A percentile compares a stretch with the other conserved stretches of the same genome.
These are phyloP conservation scores for Fusarium decemcellulare DNA, from an alignment of 2,329 filamentous ascomycete genomes.

Conservation along the genomic window DNA sequence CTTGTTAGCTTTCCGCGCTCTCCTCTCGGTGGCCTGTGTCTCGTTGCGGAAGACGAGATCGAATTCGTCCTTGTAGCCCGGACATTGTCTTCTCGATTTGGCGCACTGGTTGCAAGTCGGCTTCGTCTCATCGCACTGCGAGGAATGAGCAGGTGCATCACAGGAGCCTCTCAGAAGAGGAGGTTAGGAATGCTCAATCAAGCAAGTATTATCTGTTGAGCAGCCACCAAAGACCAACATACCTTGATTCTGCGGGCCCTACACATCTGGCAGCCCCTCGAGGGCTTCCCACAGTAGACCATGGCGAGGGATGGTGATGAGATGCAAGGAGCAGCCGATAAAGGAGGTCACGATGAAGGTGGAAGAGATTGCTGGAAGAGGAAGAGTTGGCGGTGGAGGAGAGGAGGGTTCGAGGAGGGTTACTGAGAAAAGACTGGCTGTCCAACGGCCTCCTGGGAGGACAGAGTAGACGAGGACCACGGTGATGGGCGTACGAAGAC, in stretches of 20 bases:
- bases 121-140: constrained; percentile 76
- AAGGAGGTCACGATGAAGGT: constrained; percentile 3
- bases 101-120: constrained; percentile 76
- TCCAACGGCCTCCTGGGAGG: constrained; percentile 41
- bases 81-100: constrained; percentile 74
- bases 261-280: constrained; percentile 81
- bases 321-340: background rate
- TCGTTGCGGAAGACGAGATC: constrained; percentile 82
- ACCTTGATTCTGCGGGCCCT: constrained; percentile 82
- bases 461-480: constrained; percentile 39
- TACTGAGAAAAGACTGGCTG: constrained; percentile 26
- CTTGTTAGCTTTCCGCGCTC: constrained; percentile 70
- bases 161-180: background rate
- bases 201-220: constrained; percentile 1
- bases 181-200: background rate
- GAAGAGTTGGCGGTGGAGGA: constrained; percentile 12
- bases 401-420: constrained; percentile 15
- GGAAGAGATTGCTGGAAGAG: constrained; percentile 7
- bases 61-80: constrained; percentile 79
- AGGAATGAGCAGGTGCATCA: constrained; percentile 24
- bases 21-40: constrained; percentile 76
- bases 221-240: constrained; percentile 44
- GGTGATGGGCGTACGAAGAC: constrained; percentile 43
- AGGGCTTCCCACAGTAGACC: constrained; percentile 78
- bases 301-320: constrained; percentile 55